Evolutionary conservation across 2,329 filamentous ascomycete genomes (phyloP), one percentile per base, ranked within the genome.

Genomic region (Fusarium mexicanum): DNA sequence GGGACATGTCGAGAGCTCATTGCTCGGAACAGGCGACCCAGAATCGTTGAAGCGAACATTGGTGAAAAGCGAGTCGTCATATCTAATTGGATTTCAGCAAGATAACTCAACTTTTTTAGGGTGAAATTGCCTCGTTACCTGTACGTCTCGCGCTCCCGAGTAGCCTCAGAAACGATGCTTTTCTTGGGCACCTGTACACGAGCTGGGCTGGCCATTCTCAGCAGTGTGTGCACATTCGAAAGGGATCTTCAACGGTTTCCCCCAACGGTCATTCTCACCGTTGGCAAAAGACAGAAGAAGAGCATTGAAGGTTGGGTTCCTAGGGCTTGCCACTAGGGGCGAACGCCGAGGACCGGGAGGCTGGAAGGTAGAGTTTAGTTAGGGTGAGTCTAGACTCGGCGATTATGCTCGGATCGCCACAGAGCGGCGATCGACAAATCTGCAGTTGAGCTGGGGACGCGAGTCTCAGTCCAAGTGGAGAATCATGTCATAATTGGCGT

Each of bases 81-180:
- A 74, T 65, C 71, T 74, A 20, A 40, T 17, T 3, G 7, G 8
- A 51, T 35, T 6, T 55, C 18, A 24, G 47, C 11, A 18, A 22
- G 20, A 64, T 3, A 69, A 48, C 41, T 20, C 43, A 24, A 5
- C 16, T 1, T 5, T 7, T 20, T 3, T 17, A 14, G 48, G 5
- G 24, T 29, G n/a, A 48, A 33, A 22, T 31, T 17, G 22, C 20
- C 38, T 62, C 69, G 18, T 43, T 43, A 81, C 79, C 78, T 80
- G 65, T 80, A 81, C 8, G 79, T 80, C 74, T 81, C 79, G 20
- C 79, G 76, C 58, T 81, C 79, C 44, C 79, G 77, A 58, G 70
- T 73, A 29, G 76, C 75, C 61, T 81, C 79, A 29, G 74, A 71
- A 48, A 78, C 75, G 40, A 59, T 14, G 17, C 50, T 59, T 22